Evolutionary conservation across 176 grass and related monocot species (phyloP), one percentile per base, ranked within the genome.

Genomic region (Oryza australiensis): DNA sequence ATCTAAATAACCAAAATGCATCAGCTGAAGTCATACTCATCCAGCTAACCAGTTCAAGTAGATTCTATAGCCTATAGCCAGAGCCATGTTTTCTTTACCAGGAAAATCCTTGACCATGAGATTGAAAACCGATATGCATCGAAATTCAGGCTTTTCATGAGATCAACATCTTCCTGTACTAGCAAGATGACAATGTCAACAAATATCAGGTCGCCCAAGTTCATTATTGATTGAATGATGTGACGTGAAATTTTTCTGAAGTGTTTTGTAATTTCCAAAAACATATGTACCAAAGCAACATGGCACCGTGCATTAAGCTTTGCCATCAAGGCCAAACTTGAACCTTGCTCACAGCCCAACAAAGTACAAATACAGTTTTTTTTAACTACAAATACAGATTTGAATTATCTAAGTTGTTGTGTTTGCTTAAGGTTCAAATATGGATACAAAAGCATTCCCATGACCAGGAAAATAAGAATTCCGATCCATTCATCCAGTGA

Each of bases 21-120:
- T 68, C 28, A 78, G n/a, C 18, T 4, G 67, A 80, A 84, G 22
- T 24, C 45, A 60, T 12, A 73, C 29, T 79, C 40, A 30, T 80
- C 62, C 59, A 86, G 45, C 27, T 64, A 64, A 64, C 12, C 30
- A 28, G 41, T 40, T 43, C 11, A 33, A 12, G 26, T 66, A 66
- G 4, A 77, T 67, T 57, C 3, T 66, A 53, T 29, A 66, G 35
- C 4, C 3, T 66, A 53, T 29, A 66, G 35, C 4, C 28, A 45
- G 33, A 66, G 46, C 35, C 8, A 62, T 34, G 5, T 20, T 45
- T 66, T 28, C 35, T 28, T 26, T 43, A 89, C 88, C 83, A 67
- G 88, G 35, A 94, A 91, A 72, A 94, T 91, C 82, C 92, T 91
- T 12, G 92, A 94, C 92, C 92, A 94, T 34, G 92, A 94, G 74